These are phyloP conservation scores for Oryza meridionalis DNA, from an alignment of 176 grass and related monocot genomes.

Conservation along the genomic window DNA sequence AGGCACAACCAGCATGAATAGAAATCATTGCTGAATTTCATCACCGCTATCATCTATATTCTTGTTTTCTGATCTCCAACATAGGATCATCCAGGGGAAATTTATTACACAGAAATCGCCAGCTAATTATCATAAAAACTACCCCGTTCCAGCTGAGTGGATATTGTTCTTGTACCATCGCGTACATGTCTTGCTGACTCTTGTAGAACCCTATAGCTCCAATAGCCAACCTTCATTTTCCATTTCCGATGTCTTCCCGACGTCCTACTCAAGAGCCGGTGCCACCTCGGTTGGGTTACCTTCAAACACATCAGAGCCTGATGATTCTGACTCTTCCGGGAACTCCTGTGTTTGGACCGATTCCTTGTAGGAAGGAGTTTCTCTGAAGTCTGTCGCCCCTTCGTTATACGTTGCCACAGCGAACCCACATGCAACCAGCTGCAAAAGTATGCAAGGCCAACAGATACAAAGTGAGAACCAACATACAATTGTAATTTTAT, in stretches of 20 bases:
- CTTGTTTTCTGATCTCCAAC: not conserved
- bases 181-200: constrained; percentile 30
- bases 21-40: not conserved
- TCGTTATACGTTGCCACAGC: constrained; percentile 91
- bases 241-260: not conserved
- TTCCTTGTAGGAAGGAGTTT: constrained; percentile 89
- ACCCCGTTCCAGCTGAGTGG: constrained; percentile 14
- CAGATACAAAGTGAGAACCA: not conserved
- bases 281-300: constrained; percentile 96
- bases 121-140: constrained; percentile 39
- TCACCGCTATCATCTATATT: constrained; percentile 42
- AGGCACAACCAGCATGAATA: not conserved
- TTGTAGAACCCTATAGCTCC: constrained; percentile 14
- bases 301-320: constrained; percentile 85
- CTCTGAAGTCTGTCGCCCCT: constrained; percentile 85
- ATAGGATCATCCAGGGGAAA: constrained; percentile 23
- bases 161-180: not conserved
- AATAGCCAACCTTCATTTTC: constrained; percentile 17
- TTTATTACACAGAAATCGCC: constrained; percentile 14
- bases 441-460: constrained; percentile 37
- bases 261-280: constrained; percentile 72
- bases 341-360: constrained; percentile 69
- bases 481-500: not conserved
- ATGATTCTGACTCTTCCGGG: constrained; percentile 82
- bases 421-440: constrained; percentile 88